Percentiles rank a stretch among this genome's conserved stretches.
These are phyloP conservation scores for Penicillium concentricum DNA, from an alignment of 2,329 filamentous ascomycete genomes.

Conservation along the genomic window DNA sequence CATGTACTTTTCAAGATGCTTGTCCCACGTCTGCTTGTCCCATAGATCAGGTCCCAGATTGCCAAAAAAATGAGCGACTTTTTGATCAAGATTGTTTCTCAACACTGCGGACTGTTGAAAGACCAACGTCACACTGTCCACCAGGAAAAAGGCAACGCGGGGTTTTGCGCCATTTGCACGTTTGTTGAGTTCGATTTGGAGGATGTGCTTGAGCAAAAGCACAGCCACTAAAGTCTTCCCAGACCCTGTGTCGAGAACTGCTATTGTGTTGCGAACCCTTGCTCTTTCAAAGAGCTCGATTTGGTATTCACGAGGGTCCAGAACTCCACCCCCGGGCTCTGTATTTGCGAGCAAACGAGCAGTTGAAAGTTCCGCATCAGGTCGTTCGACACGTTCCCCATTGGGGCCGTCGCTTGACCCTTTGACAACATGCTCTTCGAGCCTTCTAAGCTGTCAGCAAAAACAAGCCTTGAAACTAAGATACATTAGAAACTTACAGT, in stretches of 20 bases:
- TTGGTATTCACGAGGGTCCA: conserved; percentile 84
- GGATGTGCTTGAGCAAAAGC: conserved; percentile 71
- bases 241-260: conserved; percentile 85
- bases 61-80: conserved; percentile 73
- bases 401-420: conserved; percentile 40
- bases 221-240: conserved; percentile 97
- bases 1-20: conserved; percentile 65
- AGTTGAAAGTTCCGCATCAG: conserved; percentile 53
- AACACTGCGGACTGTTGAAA: conserved; percentile 87
- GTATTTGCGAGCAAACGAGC: conserved; percentile 55
- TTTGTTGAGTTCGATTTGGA: conserved; percentile 74
- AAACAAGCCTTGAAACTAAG: neutral
- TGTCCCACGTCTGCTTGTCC: conserved; percentile 60
- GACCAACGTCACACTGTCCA: conserved; percentile 84
- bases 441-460: conserved; percentile 24
- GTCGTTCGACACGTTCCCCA: neutral
- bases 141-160: conserved; percentile 81
- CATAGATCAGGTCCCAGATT: conserved; percentile 62
- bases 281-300: conserved; percentile 86
- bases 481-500: conserved; percentile 34
- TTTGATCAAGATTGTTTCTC: conserved; percentile 74
- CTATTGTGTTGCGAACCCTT: conserved; percentile 81
- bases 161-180: conserved; percentile 59
- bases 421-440: conserved; percentile 44
- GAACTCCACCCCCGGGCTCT: conserved; percentile 61